These are phyloP conservation scores for Coniferiporia sulphurascens DNA, from an alignment of 1,284 basidiomycete genomes.

Conservation along the genomic window DNA sequence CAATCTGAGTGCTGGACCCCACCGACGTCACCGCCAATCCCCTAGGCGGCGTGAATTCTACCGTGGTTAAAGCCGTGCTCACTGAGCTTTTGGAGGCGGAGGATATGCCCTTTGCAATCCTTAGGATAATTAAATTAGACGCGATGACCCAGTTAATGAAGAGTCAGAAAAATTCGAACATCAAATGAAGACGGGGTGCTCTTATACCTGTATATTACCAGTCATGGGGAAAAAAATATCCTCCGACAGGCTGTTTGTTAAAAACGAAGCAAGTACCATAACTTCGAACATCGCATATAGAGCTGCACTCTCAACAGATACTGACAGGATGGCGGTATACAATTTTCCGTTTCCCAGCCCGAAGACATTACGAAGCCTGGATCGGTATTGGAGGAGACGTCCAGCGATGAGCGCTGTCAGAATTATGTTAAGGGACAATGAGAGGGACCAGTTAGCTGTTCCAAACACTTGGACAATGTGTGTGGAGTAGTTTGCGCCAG, in stretches of 20 bases:
- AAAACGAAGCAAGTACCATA: conserved; percentile 23
- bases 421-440: conserved; percentile 6
- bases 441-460: conserved; percentile 8
- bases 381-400: conserved; percentile 2
- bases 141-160: conserved; percentile 2
- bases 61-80: background rate
- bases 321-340: conserved; percentile 22
- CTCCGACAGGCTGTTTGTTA: conserved; percentile 18
- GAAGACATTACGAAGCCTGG: background rate
- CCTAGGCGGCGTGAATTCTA: background rate
- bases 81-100: background rate
- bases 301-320: conserved; percentile 25
- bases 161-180: background rate
- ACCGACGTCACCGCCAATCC: background rate
- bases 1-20: background rate
- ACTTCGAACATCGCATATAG: conserved; percentile 24
- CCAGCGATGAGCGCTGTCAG: conserved; percentile 2
- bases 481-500: background rate
- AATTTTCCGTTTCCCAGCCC: background rate
- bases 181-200: no score
- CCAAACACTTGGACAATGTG: conserved; percentile 8
- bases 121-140: conserved; percentile 4
- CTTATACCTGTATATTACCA: conserved; percentile 23
- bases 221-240: conserved; percentile 24
- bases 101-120: conserved; percentile 5